Conservation (phyloP, 129 eudicot genomes). For the Solidago caesia region DNA sequence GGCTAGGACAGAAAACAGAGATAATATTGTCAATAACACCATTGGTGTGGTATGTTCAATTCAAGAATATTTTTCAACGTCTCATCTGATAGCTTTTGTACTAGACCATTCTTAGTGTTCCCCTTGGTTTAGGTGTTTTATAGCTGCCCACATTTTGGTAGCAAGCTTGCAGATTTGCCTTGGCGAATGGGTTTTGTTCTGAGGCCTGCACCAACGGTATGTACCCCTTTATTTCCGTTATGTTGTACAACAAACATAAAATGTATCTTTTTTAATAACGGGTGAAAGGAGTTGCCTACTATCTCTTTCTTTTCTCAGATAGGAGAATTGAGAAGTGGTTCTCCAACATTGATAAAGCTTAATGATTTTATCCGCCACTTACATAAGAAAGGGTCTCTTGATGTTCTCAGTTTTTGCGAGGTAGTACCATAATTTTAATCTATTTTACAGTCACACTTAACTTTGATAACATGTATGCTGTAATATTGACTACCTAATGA, state of each 20-base stretch:
- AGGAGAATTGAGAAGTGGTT: conserved; percentile 96
- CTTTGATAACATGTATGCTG: background rate
- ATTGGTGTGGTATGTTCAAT: conserved; percentile 75
- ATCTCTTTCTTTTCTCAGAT: conserved; percentile 43
- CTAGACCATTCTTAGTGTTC: background rate
- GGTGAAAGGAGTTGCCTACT: background rate
- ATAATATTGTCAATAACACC: conserved; percentile 72
- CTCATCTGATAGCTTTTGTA: background rate
- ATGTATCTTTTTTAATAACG: background rate
- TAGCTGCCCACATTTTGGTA: conserved; percentile 96
- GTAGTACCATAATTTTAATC: conserved; percentile 36
- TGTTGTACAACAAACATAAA: background rate
- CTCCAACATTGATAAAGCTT: conserved; percentile 81
- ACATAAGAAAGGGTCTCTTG: conserved; percentile 68
- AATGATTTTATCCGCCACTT: conserved; percentile 81
- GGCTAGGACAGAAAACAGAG: conserved; percentile 66
- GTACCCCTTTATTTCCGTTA: conserved; percentile 22
- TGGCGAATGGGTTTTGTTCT: conserved; percentile 98
- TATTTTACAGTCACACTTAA: background rate
- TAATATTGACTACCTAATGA: conserved; percentile 3
- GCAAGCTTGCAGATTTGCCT: conserved; percentile 99
- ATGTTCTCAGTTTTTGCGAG: conserved; percentile 98
- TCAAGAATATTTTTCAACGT: conserved; percentile 7
- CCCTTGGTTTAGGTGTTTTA: conserved; percentile 67
- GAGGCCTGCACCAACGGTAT: conserved; percentile 96